phyloP scores from a whole-genome alignment of 768 basidiomycete genomes.

The Mycena galericulata region DNA sequence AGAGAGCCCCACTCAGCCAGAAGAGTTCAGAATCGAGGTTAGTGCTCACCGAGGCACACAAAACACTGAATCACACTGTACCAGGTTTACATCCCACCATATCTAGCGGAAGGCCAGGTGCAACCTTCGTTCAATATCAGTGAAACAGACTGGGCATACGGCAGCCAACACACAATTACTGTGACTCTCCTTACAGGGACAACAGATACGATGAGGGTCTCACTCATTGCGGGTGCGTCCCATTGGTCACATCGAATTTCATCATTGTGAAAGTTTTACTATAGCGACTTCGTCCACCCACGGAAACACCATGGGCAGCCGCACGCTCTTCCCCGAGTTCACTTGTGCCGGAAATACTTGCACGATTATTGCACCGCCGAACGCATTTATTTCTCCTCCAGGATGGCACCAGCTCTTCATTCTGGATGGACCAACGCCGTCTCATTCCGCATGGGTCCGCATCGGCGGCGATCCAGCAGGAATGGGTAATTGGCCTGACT shows the following conservation, averaged over 20 bases:
- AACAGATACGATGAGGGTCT: slow-evolving; percentile 62
- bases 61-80: neutral
- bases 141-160: slow-evolving; percentile 72
- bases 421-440: slow-evolving; percentile 69
- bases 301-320: slow-evolving; percentile 64
- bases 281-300: slow-evolving; percentile 66
- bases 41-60: slow-evolving; percentile 35
- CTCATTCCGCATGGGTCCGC: slow-evolving; percentile 61
- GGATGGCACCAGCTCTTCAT: slow-evolving; percentile 68
- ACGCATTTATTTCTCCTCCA: slow-evolving; percentile 61
- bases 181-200: slow-evolving; percentile 58
- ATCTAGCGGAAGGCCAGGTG: slow-evolving; percentile 70
- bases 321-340: slow-evolving; percentile 65
- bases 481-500: slow-evolving; percentile 63
- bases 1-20: slow-evolving; percentile 55
- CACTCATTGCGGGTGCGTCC: slow-evolving; percentile 72
- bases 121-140: slow-evolving; percentile 74
- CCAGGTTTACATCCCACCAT: slow-evolving; percentile 89
- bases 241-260: neutral
- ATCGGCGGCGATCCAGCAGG: slow-evolving; percentile 65
- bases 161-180: slow-evolving; percentile 62
- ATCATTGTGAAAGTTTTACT: neutral
- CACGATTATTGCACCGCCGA: slow-evolving; percentile 68
- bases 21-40: slow-evolving; percentile 75
- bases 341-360: slow-evolving; percentile 63